Conservation (phyloP, 2,329 filamentous ascomycete genomes). For the Fusarium palustre region DNA sequence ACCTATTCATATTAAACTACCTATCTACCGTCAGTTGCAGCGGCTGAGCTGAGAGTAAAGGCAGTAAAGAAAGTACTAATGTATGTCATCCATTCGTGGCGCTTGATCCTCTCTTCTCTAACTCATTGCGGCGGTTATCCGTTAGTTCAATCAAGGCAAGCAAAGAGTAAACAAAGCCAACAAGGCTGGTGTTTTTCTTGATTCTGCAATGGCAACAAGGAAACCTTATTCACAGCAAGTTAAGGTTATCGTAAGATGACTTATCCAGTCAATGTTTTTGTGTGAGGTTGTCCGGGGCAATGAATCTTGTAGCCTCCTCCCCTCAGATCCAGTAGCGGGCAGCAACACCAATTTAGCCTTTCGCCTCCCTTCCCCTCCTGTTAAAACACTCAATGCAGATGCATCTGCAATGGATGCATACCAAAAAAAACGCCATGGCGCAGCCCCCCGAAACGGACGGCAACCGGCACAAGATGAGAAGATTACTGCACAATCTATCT, state of each 20-base stretch:
- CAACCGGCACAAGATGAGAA: conserved; percentile 25
- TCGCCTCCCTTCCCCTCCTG: background rate
- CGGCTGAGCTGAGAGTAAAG: background rate
- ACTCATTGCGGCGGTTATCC: background rate
- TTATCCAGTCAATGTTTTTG: conserved; percentile 1
- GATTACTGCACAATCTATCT: background rate
- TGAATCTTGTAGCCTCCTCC: conserved; percentile 8
- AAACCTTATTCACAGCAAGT: conserved; percentile 8
- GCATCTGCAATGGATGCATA: conserved; percentile 11
- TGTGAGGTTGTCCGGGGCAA: conserved; percentile 28
- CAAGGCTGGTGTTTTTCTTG: background rate
- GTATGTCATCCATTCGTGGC: background rate
- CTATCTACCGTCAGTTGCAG: background rate
- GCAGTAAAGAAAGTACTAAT: background rate
- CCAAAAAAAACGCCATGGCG: conserved; percentile 23
- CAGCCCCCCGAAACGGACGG: conserved; percentile 25
- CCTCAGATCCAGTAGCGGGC: background rate
- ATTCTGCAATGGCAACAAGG: background rate
- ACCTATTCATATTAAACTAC: too few relatives aligned
- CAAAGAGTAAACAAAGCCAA: conserved; percentile 2
- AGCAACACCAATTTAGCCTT: conserved; percentile 12
- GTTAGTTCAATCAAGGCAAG: background rate
- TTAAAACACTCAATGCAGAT: conserved; percentile 13
- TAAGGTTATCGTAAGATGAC: background rate
- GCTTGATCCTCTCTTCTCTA: background rate